phyloP scores from a whole-genome alignment of 2,329 filamentous ascomycete genomes.

The Arthrocladium fulminans region DNA sequence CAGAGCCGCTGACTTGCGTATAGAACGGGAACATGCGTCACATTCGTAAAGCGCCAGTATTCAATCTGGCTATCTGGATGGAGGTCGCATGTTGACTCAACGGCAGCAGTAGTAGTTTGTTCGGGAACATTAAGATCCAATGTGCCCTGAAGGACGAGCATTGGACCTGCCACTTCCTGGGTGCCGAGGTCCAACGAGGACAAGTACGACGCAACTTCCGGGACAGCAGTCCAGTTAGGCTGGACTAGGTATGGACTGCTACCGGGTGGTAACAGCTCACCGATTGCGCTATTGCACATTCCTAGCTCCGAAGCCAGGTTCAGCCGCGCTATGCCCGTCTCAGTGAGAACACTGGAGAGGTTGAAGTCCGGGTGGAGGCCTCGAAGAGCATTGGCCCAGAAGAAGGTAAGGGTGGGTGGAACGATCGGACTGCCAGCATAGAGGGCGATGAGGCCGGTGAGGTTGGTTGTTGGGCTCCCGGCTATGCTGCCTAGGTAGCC shows the following conservation, averaged over 20 bases:
- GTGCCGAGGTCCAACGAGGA: constrained; percentile 18
- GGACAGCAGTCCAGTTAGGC: not conserved
- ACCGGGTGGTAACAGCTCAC: not conserved
- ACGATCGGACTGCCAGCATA: not conserved
- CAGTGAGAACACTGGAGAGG: not conserved
- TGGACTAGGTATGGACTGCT: not conserved
- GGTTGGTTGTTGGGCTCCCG: not conserved
- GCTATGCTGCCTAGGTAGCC: constrained; percentile 30
- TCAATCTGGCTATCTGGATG: constrained; percentile 15
- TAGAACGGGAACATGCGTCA: constrained; percentile 26
- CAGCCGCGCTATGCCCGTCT: not conserved
- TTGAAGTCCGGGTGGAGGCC: not conserved
- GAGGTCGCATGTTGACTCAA: constrained; percentile 22
- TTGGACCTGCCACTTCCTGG: constrained; percentile 23
- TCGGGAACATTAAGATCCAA: constrained; percentile 20
- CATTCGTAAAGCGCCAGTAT: constrained; percentile 23
- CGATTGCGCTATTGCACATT: constrained; percentile 1
- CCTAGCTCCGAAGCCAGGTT: not conserved
- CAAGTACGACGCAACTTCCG: constrained; percentile 4
- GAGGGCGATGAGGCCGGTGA: not conserved
- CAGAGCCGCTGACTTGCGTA: constrained; percentile 25
- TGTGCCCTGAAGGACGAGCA: constrained; percentile 26
- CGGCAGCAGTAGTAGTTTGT: constrained; percentile 17
- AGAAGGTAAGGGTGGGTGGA: not conserved
- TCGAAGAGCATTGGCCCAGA: not conserved